Base-by-base conservation (phyloP, 1,139 yeast genomes). In the Pichia sp. region DNA sequence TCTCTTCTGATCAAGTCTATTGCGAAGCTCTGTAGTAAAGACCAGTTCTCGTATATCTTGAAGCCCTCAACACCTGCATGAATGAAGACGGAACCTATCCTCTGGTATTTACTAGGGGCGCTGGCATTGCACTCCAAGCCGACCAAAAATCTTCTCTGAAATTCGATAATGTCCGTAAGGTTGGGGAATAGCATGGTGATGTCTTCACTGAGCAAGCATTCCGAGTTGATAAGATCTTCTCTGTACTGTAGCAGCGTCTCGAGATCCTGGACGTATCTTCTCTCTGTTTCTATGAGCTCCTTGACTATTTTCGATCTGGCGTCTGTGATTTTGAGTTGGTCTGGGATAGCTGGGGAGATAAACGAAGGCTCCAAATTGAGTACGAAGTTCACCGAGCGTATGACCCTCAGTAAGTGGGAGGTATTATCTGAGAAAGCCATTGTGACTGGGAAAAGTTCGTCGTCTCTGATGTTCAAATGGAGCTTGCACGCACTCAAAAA, bases 21-120 rank as follows among this genome's bases (percentile, higher is more conserved):
- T 0, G 98, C 97, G 5, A 89, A 81, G 62, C 85, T 82, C 70
- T 90, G 97, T 40, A 89, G 90, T 51, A 83, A 81, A 60, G 87
- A 89, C 93, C 85, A 93, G 10, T 96, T 93, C 67, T 90, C 97
- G 70, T 93, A 95, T 7, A 90, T 84, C 60, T 84, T 85, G 71
- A 90, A 90, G 38, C 95, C 95, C 16, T 85, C 84, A 43, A 75
- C 72, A 41, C 92, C 84, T 1, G 90, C 87, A 76, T 87, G 86
- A 59, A 88, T 77, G 69, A 93, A 93, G 1, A 92, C 79, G 2
- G 95, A 86, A 1, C 99, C 99, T 52, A 92, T 82, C 57, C 97
- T 78, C 69, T 92, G 97, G 64, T 84, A 82, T 59, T 81, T 80
- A 31, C 84, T 79, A 5, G 92, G 88, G 7, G 87, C 85, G 47